Evolutionary conservation across 176 grass and related monocot species (phyloP).

Genomic region (Calamus simplicifolius): DNA sequence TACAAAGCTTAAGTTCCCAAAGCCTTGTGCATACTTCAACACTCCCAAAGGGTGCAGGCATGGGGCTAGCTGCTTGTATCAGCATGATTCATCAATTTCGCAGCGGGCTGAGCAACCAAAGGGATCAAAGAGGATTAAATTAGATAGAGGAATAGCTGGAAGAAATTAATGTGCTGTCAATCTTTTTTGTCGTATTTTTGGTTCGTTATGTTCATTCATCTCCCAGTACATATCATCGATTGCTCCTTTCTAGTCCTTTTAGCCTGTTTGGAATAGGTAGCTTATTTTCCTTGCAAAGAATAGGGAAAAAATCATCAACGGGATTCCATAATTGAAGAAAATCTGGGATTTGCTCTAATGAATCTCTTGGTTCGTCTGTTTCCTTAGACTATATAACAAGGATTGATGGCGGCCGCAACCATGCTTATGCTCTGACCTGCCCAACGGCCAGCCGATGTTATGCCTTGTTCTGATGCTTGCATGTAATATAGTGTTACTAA

Average conservation of each 20-base stretch:
- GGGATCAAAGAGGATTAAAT: slow-evolving; percentile 67
- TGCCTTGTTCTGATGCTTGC: no score
- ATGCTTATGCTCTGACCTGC: no score
- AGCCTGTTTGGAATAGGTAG: no score
- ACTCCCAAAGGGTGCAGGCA: slow-evolving; percentile 66
- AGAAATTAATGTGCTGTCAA: slow-evolving; percentile 18
- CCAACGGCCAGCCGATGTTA: no score
- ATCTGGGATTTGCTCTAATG: no score
- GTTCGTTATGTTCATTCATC: not conserved
- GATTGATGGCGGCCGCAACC: no score
- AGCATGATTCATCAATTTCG: slow-evolving; percentile 49
- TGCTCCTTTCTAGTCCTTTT: slow-evolving; percentile 17
- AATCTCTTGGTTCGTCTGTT: no score
- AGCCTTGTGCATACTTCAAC: slow-evolving; percentile 73
- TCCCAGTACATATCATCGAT: not conserved
- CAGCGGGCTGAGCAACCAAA: slow-evolving; percentile 41
- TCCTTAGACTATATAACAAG: no score
- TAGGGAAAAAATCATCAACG: slow-evolving; percentile 24
- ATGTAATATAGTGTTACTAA: no score
- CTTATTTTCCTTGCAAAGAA: not conserved
- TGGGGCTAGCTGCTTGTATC: slow-evolving; percentile 68
- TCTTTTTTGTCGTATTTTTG: not conserved
- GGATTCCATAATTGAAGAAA: no score
- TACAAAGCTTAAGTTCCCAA: slow-evolving; percentile 44
- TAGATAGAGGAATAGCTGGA: slow-evolving; percentile 70